Base-by-base conservation (phyloP, 495 filamentous ascomycete species). In the Evansstolkia leycettana region DNA sequence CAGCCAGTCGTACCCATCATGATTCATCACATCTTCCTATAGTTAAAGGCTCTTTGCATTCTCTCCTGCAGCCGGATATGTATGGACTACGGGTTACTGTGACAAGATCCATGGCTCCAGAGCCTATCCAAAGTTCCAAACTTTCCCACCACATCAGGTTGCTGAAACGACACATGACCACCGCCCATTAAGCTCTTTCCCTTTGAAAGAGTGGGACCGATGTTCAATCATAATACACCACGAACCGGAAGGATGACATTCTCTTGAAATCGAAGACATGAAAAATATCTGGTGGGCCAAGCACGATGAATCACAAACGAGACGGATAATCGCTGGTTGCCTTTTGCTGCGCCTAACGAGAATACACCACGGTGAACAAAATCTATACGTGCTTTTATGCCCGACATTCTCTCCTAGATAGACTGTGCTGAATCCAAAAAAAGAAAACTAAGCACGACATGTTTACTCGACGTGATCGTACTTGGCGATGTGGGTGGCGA, bases 401-500 rank as follows among this genome's bases (percentile, higher is more conserved):
- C 30, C 37, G 23, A 32, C 28, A 39, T 12, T 11, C 27, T 33
- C 23, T 25, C 39, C 38, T 37, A 34, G 33, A 38, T 9, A 36
- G 34, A 28, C 36, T 17, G 36, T 35, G 39, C 24, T 32, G 34
- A 27, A 33, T 25, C 10, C 25, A 38, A 43, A 35, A 36, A 28
- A 33, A 31, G 30, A 41, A 33, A 37, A 14, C 28, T 17, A 33
- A 15, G 28, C 16, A 28, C 16, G 13, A 15, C 29, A 33, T 29
- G 38, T 52, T 56, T 60, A 65, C 46, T 47, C 54, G 19, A 45
- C 43, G 37, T 51, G 28, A 17, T 75, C 64, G 48, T 85, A 84
- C 57, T 80, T 82, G 45, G 69, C 66, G 51, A 75, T 58, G 65
- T 85, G 81, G 41, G 65, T 79, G 17, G 73, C 40, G 48, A 85